A percentile compares a stretch with the other conserved stretches of the same genome.
phyloP scores from a whole-genome alignment of 768 basidiomycete genomes.

The Amyloporia xantha region DNA sequence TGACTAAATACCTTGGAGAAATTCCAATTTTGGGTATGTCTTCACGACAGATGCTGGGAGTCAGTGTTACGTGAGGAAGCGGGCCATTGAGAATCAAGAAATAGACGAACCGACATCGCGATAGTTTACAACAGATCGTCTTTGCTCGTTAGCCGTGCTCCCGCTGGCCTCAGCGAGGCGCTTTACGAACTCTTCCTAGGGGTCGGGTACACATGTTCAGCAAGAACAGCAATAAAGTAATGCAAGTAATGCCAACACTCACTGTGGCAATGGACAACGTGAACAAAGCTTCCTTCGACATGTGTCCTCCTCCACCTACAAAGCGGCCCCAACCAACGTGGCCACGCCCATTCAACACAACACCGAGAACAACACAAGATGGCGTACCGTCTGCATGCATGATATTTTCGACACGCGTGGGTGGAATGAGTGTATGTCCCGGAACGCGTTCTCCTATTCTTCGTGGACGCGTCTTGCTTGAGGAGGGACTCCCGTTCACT shows the following conservation, averaged over 20 bases:
- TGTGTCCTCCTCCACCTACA: slow-evolving; percentile 35
- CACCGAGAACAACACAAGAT: slow-evolving; percentile 9
- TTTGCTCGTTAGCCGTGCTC: slow-evolving; percentile 52
- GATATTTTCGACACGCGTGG: slow-evolving; percentile 65
- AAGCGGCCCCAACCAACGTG: background rate
- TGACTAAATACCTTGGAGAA: slow-evolving; percentile 48
- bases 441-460: slow-evolving; percentile 40
- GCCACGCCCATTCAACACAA: background rate
- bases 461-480: slow-evolving; percentile 24
- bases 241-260: slow-evolving; percentile 12
- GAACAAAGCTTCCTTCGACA: slow-evolving; percentile 74
- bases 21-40: slow-evolving; percentile 64
- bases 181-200: slow-evolving; percentile 82
- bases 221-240: no score
- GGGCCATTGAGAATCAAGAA: background rate
- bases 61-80: background rate
- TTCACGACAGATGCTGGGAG: slow-evolving; percentile 48
- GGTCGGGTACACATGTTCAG: no score
- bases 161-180: slow-evolving; percentile 65
- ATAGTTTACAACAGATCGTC: slow-evolving; percentile 56
- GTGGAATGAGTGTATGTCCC: slow-evolving; percentile 64
- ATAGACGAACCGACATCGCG: slow-evolving; percentile 63
- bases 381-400: slow-evolving; percentile 72
- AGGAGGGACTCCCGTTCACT: slow-evolving; percentile 5
- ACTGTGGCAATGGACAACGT: slow-evolving; percentile 75